Evolutionary conservation across 192 early-diverging fungal species (phyloP).

Genomic region (Allomyces arbusculus): DNA sequence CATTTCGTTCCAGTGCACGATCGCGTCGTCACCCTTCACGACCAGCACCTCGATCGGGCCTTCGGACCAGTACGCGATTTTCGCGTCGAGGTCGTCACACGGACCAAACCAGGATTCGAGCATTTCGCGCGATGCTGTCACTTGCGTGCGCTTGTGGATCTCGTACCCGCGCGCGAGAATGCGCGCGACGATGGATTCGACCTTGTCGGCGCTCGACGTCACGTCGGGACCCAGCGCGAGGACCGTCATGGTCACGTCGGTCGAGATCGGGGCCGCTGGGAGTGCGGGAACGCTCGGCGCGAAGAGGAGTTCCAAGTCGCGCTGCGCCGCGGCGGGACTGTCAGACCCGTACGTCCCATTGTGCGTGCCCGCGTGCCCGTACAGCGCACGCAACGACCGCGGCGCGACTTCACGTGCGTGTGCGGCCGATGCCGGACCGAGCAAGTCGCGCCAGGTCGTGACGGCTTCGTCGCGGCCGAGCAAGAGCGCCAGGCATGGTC

Average conservation of each 20-base stretch:
- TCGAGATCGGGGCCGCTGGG: background rate
- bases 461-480: background rate
- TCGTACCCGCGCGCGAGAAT: background rate
- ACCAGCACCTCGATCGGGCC: constrained; percentile 27
- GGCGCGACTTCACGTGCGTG: background rate
- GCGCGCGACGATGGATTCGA: background rate
- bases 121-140: background rate
- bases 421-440: background rate
- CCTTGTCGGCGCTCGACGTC: background rate
- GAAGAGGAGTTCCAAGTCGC: background rate
- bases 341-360: background rate
- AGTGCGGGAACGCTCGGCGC: background rate
- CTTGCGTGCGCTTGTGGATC: background rate
- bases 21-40: constrained; percentile 22
- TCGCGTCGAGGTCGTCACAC: background rate
- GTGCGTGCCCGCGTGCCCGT: background rate
- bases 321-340: background rate
- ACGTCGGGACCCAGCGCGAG: background rate
- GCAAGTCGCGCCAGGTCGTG: too few species aligned
- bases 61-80: background rate
- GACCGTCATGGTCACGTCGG: background rate
- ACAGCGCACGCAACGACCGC: background rate
- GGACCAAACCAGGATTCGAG: background rate
- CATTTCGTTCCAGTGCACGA: constrained; percentile 25
- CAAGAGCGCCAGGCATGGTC: background rate